Conservation (phyloP, 1,284 basidiomycete species). For the Paramarasmius palmivorus region DNA sequence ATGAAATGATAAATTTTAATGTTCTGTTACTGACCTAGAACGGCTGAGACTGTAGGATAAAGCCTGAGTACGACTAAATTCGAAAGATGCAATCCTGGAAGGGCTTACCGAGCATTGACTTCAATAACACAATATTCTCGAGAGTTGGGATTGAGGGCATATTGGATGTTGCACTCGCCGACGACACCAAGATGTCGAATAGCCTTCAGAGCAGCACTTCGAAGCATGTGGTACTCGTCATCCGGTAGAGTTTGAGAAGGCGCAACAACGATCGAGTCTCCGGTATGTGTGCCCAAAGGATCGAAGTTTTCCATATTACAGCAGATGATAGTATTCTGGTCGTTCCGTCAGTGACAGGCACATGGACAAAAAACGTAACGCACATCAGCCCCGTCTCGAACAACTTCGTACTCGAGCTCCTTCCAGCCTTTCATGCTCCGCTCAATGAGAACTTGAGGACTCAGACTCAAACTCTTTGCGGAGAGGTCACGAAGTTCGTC, state of each 20-base stretch:
- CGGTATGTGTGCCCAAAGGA: conserved; percentile 98
- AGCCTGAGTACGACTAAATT: conserved; percentile 12
- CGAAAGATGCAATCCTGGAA: conserved; percentile 10
- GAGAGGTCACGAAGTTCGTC: conserved; percentile 95
- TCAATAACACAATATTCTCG: conserved; percentile 98
- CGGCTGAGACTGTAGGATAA: conserved; percentile 47
- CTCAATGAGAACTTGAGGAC: conserved; percentile 96
- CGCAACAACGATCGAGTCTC: conserved; percentile 99
- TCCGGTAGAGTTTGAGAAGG: conserved; percentile 98
- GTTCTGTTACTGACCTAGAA: conserved; percentile 47
- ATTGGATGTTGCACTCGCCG: conserved; percentile 99
- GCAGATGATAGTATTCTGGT: conserved; percentile 89
- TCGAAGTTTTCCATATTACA: conserved; percentile 99
- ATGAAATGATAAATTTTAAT: not conserved
- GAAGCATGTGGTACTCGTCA: conserved; percentile 99
- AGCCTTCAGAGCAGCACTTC: conserved; percentile 96
- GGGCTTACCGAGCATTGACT: conserved; percentile 85
- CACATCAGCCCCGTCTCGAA: conserved; percentile 94
- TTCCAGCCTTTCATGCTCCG: conserved; percentile 99
- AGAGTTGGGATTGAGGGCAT: conserved; percentile 92
- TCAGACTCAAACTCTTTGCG: conserved; percentile 88
- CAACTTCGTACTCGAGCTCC: conserved; percentile 99
- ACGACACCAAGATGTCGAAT: conserved; percentile 98
- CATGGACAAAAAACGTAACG: conserved; percentile 29
- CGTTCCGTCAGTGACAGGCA: conserved; percentile 9